A percentile compares a stretch with the other conserved stretches of the same genome.
Conservation (phyloP, 768 basidiomycete species). For the Leccinum truebloodii region DNA sequence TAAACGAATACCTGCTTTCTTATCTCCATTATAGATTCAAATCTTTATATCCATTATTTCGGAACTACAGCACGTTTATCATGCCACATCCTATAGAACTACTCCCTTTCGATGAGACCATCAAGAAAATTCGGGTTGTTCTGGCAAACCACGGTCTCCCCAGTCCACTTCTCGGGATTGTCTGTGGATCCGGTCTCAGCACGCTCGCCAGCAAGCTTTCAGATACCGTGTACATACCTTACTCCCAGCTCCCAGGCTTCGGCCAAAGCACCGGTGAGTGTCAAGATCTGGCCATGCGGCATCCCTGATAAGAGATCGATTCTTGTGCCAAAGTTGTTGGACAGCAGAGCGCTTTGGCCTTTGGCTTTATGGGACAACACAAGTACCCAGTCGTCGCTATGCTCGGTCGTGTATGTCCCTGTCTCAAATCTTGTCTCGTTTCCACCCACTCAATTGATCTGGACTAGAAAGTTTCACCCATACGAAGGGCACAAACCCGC, state of each 20-base stretch:
- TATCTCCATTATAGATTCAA: no score
- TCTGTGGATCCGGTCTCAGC: conserved; percentile 85
- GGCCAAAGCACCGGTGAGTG: conserved; percentile 70
- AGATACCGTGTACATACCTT: conserved; percentile 60
- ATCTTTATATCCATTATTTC: background rate
- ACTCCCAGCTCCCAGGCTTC: conserved; percentile 72
- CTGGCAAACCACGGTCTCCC: conserved; percentile 37
- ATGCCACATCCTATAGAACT: conserved; percentile 18
- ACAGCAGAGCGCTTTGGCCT: conserved; percentile 78
- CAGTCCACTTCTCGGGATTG: conserved; percentile 73
- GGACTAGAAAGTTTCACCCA: conserved; percentile 63
- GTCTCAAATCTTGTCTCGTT: background rate
- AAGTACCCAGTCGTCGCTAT: conserved; percentile 86
- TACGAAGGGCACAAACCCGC: conserved; percentile 81
- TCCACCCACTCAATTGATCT: conserved; percentile 6
- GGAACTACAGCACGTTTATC: background rate
- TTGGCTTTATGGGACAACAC: conserved; percentile 68
- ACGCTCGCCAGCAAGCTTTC: conserved; percentile 66
- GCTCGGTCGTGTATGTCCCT: conserved; percentile 71
- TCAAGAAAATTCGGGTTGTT: conserved; percentile 30
- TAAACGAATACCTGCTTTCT: no score
- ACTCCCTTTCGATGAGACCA: conserved; percentile 30
- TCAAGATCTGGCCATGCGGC: background rate
- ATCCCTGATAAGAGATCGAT: background rate
- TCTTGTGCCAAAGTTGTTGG: conserved; percentile 59